Conservation (phyloP, 1,284 basidiomycete genomes). For the Apiotrichum sp. region DNA sequence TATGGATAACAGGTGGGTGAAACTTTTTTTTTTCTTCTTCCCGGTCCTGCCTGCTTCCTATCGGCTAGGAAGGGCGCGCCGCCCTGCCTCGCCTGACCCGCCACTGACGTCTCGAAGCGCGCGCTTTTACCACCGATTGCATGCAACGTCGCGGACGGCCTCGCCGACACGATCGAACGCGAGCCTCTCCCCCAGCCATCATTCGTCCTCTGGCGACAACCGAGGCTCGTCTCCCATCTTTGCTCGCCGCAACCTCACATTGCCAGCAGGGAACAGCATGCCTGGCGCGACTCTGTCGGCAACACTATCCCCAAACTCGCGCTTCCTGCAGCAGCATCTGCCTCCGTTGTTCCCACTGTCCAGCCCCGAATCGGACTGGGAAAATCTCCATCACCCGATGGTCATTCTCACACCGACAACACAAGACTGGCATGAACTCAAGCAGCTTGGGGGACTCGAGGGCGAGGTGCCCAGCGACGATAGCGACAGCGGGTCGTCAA, state of each 20-base stretch:
- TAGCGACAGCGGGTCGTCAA: conserved; percentile 9
- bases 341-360: conserved; percentile 35
- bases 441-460: conserved; percentile 20
- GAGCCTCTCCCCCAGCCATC: conserved; percentile 4
- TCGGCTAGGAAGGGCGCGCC: too few relatives aligned
- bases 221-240: conserved; percentile 18
- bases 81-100: too few relatives aligned
- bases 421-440: conserved; percentile 46
- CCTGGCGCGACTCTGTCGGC: conserved; percentile 16
- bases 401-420: conserved; percentile 49
- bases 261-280: conserved; percentile 19
- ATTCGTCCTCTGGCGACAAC: conserved; percentile 7
- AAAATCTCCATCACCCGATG: conserved; percentile 14
- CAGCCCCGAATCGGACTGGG: background rate
- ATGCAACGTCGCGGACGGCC: conserved; percentile 26
- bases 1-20: conserved; percentile 42
- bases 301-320: conserved; percentile 39
- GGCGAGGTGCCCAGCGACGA: conserved; percentile 13
- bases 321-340: conserved; percentile 41
- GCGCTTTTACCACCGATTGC: conserved; percentile 42
- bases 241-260: conserved; percentile 20
- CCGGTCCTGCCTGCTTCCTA: too few relatives aligned
- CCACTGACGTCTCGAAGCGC: conserved; percentile 27
- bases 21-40: background rate
- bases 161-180: conserved; percentile 32